Base-by-base conservation (phyloP, 2,329 filamentous ascomycete species). In the Acrocalymma vagum region DNA sequence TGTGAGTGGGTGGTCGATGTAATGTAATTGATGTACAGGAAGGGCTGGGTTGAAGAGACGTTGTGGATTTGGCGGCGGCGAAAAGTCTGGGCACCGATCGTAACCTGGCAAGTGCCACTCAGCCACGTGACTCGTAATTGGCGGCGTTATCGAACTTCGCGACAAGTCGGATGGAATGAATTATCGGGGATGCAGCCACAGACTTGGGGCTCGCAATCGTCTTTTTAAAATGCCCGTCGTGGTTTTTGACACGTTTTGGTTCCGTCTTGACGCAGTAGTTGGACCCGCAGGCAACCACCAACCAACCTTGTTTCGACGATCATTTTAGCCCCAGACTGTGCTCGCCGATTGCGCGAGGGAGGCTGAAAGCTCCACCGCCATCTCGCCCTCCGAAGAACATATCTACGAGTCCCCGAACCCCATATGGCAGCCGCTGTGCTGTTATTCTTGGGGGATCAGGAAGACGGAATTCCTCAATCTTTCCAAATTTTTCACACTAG, bases 1-100 rank as follows among this genome's bases (percentile, higher is more conserved):
- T 51, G 59, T 52, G 53, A 49, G 59, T 56, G 54, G 55, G 53
- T 59, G 55, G 63, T 62, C 41, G 61, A 60, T 62, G 66, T 55
- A 58, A 58, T 69, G 59, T 70, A 67, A 65, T 60, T 63, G 65
- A 66, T 68, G 65, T 63, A 62, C 63, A 60, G 60, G 60, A 62
- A 59, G 64, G 59, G 63, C 63, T 64, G 60, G 62, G 57, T 60
- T 55, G 63, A 65, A 62, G 60, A 66, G 63, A 67, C 59, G 63
- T 48, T 48, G 51, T 58, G 38, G 45, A 54, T 41, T 44, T 49
- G 43, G 45, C 40, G 29, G 49, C 47, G 47, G 44, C 49, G 49
- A 51, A 54, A 57, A 54, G 45, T 45, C 51, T 61, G 49, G 58
- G 57, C 61, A 54, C 58, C 45, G 49, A 46, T 46, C 51, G 42